Evolutionary conservation across 2,329 filamentous ascomycete species (phyloP), one percentile per base, ranked within the genome.

Genomic region (Colletotrichum euphorbiae): DNA sequence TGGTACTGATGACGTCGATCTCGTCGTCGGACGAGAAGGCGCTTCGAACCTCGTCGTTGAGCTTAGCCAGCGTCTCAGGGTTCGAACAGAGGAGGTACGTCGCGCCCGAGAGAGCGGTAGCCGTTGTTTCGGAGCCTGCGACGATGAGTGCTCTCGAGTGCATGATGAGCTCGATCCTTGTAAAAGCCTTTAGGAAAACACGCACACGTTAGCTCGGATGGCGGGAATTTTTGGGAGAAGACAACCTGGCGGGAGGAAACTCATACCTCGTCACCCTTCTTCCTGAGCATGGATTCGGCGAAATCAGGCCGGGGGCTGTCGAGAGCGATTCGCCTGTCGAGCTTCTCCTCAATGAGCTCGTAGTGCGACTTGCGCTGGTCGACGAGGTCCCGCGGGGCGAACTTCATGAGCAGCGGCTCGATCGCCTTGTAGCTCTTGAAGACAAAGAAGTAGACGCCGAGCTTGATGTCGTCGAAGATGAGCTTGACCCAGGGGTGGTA

Each of bases 1-100:
- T 69, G 6, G 77, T 73, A 6, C 73, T 73, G 2, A 71, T 61
- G 24, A 80, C 69, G 11, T 73, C 76, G 60, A 84, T 83, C 4
- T 82, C 78, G 1, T 78, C 74, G 24, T 78, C 75, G 0, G 57
- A 71, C 2, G 70, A 56, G 59, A 82, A 82, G 1, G 74, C 38
- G 0, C 71, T 65, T 1, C 80, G 77, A 3, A 84, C 72, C 71
- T 85, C 83, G 0, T 75, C 28, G 2, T 72, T 72, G 11, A 84
- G 57, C 33, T 71, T 78, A 8, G 74, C 51, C 13, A 80, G 68
- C 1, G 66, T 69, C 0, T 73, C 59, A 0, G 78, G 79, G 42
- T 80, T 77, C 5, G 55, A 73, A 1, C 73, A 64, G 6, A 81
- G 72, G n/a, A 74, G 70, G 61, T 72, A 79, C 0, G 72, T 72